Percentiles rank a stretch among this genome's conserved stretches.
Evolutionary conservation across 176 grass and related monocot species (phyloP).

Genomic region (Chloris gayana): DNA sequence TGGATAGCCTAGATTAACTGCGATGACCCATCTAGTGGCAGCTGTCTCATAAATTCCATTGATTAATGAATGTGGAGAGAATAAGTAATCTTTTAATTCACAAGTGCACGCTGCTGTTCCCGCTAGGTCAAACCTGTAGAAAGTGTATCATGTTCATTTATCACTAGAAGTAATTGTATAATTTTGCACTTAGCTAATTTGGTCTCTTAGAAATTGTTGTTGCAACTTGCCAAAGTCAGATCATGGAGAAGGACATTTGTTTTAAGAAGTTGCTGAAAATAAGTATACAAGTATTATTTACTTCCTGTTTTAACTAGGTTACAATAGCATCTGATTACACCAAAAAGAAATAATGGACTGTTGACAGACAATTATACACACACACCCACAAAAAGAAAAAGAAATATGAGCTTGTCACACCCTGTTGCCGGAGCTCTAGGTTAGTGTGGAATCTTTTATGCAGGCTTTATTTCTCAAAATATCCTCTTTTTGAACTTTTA

Average conservation of each 20-base stretch:
- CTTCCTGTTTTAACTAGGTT: constrained; percentile 32
- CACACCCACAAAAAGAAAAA: constrained; percentile 2
- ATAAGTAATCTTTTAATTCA: neutral
- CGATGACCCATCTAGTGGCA: neutral
- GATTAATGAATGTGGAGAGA: neutral
- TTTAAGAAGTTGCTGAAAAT: neutral
- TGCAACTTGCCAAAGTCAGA: neutral
- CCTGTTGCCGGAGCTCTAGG: too few relatives aligned
- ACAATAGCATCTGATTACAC: neutral
- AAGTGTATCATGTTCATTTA: constrained; percentile 10
- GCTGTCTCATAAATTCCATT: constrained; percentile 10
- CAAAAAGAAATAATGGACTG: neutral
- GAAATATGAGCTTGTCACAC: neutral
- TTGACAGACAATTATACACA: neutral
- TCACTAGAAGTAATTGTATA: constrained; percentile 20
- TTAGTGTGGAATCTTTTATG: constrained; percentile 12
- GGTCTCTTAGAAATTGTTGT: constrained; percentile 14
- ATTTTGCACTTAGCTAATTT: constrained; percentile 5
- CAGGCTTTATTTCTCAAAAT: neutral
- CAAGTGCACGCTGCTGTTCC: neutral
- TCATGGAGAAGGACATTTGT: neutral
- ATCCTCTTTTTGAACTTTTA: constrained; percentile 2
- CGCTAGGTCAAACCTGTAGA: neutral
- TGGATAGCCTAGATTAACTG: constrained; percentile 20
- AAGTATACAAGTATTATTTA: constrained; percentile 15